phyloP scores from a whole-genome alignment of 2,329 filamentous ascomycete species.

The Aspergillus sojae region DNA sequence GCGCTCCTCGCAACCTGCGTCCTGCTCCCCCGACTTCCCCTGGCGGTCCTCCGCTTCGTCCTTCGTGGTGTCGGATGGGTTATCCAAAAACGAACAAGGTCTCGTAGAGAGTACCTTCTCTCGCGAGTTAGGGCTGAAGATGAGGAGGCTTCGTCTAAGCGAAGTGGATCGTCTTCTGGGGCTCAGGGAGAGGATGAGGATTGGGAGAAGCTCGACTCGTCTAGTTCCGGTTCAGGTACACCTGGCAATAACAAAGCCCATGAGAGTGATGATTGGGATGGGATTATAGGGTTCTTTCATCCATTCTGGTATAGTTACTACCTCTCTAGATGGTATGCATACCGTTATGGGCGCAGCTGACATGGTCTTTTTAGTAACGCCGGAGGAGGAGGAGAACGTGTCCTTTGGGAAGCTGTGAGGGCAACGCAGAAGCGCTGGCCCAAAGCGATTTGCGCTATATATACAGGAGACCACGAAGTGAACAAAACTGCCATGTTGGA shows the following conservation, averaged over 20 bases:
- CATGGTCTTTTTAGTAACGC: constrained; percentile 68
- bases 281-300: constrained; percentile 94
- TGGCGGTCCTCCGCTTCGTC: constrained; percentile 34
- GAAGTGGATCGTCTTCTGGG: constrained; percentile 26
- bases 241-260: constrained; percentile 43
- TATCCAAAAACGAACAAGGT: constrained; percentile 65
- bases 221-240: constrained; percentile 50
- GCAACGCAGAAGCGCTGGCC: constrained; percentile 90
- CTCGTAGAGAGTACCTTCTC: constrained; percentile 60
- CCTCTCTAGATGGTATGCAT: not conserved
- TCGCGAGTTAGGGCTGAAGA: constrained; percentile 50
- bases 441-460: constrained; percentile 84
- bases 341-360: constrained; percentile 4
- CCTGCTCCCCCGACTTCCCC: constrained; percentile 38
- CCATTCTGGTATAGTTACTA: constrained; percentile 76
- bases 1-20: constrained; percentile 36
- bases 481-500: constrained; percentile 77
- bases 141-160: constrained; percentile 34
- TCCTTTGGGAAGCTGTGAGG: constrained; percentile 92
- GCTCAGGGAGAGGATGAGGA: constrained; percentile 58
- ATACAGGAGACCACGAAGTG: constrained; percentile 91
- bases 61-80: constrained; percentile 60
- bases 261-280: constrained; percentile 69
- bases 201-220: constrained; percentile 69
- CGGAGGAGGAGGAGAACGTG: constrained; percentile 90